phyloP scores from a whole-genome alignment of 306 rosid species.

The Trifolium subterraneum region DNA sequence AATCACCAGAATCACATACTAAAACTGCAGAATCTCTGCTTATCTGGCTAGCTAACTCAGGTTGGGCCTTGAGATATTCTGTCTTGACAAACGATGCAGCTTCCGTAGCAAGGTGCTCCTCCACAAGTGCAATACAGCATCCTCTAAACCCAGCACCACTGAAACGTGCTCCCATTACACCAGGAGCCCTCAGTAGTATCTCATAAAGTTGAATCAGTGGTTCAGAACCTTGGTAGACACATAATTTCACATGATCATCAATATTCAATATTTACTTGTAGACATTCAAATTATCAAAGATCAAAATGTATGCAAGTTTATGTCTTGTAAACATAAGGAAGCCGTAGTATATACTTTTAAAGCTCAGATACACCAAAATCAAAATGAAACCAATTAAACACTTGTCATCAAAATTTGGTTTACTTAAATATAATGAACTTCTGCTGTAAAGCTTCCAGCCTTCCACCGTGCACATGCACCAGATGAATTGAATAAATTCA shows the following conservation, averaged over 20 bases:
- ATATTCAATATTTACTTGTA: conserved; percentile 11
- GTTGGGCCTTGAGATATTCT: conserved; percentile 71
- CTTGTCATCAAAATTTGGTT: conserved; percentile 1
- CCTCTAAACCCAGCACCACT: conserved; percentile 99
- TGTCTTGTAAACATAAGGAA: background rate
- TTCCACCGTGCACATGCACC: background rate
- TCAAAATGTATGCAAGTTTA: conserved; percentile 15
- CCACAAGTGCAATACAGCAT: conserved; percentile 88
- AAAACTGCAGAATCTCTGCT: conserved; percentile 54
- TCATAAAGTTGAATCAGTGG: conserved; percentile 81
- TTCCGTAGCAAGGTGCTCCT: conserved; percentile 63
- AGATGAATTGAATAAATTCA: background rate
- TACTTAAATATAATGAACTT: conserved; percentile 12
- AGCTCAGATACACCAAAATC: conserved; percentile 1
- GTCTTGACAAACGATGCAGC: conserved; percentile 73
- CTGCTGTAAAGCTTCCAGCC: background rate
- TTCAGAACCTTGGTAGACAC: conserved; percentile 61
- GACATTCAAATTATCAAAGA: conserved; percentile 29
- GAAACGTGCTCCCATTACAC: conserved; percentile 87
- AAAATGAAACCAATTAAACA: conserved; percentile 26
- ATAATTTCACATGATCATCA: conserved; percentile 33
- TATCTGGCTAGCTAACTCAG: conserved; percentile 59
- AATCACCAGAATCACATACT: conserved; percentile 76
- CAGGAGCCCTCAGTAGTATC: conserved; percentile 82
- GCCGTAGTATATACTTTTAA: background rate